Conservation (phyloP, 345 rosid species). For the Lagerstroemia speciosa region DNA sequence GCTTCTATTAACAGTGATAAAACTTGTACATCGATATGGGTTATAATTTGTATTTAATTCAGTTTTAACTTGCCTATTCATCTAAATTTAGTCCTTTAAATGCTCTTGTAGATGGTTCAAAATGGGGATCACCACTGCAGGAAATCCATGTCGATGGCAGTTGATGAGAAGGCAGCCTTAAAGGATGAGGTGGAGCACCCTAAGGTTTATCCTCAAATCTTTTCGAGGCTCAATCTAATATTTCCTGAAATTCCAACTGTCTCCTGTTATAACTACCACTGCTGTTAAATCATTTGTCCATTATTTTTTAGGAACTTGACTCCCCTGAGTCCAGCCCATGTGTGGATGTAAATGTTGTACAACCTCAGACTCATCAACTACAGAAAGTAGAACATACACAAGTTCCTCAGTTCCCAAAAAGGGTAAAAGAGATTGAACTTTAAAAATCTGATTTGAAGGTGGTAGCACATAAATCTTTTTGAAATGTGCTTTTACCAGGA, state of each 20-base stretch:
- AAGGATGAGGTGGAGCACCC: conserved; percentile 33
- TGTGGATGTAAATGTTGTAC: background rate
- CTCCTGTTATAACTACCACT: too few relatives aligned
- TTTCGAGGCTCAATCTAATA: background rate
- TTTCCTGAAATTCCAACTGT: background rate
- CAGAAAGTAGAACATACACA: background rate
- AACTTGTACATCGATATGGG: too few relatives aligned
- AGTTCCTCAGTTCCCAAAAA: background rate
- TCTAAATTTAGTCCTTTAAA: background rate
- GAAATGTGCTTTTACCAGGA: background rate
- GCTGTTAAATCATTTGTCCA: background rate
- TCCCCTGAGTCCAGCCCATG: background rate
- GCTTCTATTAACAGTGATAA: too few relatives aligned
- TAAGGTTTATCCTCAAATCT: conserved; percentile 33
- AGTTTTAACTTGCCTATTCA: background rate
- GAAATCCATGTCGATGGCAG: conserved; percentile 21
- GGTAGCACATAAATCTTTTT: too few relatives aligned
- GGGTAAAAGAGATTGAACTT: background rate
- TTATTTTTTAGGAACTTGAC: background rate
- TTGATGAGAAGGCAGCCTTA: conserved; percentile 35
- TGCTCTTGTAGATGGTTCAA: conserved; percentile 14
- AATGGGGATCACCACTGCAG: conserved; percentile 62
- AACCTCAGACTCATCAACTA: background rate
- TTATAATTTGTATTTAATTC: too few relatives aligned
- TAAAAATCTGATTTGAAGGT: background rate